Evolutionary conservation across 2,329 filamentous ascomycete genomes (phyloP).

Genomic region (Colletotrichum truncatum): DNA sequence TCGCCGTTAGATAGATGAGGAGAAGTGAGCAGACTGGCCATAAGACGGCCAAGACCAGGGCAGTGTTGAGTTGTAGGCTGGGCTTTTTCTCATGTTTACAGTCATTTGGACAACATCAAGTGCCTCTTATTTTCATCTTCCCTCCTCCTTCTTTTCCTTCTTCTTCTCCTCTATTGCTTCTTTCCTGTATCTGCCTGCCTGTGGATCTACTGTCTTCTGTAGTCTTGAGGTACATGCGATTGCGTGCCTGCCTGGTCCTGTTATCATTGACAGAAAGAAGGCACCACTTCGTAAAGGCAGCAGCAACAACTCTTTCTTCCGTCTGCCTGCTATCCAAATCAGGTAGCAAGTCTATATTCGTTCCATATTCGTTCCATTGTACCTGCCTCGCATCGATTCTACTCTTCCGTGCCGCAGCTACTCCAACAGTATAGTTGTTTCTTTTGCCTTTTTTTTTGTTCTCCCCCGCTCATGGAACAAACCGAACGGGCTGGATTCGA

Average conservation of each 20-base stretch:
- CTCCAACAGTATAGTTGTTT: background rate
- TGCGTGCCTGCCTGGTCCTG: background rate
- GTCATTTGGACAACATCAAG: no score
- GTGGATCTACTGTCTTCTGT: no score
- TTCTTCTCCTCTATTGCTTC: no score
- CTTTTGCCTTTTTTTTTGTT: conserved; percentile 1
- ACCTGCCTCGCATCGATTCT: conserved; percentile 7
- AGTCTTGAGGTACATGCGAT: background rate
- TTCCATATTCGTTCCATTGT: background rate
- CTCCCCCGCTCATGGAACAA: background rate
- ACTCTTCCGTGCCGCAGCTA: conserved; percentile 7
- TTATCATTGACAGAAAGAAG: background rate
- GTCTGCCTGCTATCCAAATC: background rate
- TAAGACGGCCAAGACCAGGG: no score
- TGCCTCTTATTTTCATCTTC: no score
- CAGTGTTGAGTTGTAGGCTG: no score
- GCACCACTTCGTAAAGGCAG: conserved; percentile 6
- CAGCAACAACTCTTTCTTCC: background rate
- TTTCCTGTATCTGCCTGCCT: no score
- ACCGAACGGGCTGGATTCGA: conserved; percentile 6
- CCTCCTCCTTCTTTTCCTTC: no score
- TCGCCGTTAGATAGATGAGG: no score
- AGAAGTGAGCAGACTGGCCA: no score
- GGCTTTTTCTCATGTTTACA: no score
- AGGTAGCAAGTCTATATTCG: background rate